A percentile compares a stretch with the other conserved stretches of the same genome.
Evolutionary conservation across 805 yeast genomes (phyloP).

Genomic region (Wickerhamiella slavikovae): DNA sequence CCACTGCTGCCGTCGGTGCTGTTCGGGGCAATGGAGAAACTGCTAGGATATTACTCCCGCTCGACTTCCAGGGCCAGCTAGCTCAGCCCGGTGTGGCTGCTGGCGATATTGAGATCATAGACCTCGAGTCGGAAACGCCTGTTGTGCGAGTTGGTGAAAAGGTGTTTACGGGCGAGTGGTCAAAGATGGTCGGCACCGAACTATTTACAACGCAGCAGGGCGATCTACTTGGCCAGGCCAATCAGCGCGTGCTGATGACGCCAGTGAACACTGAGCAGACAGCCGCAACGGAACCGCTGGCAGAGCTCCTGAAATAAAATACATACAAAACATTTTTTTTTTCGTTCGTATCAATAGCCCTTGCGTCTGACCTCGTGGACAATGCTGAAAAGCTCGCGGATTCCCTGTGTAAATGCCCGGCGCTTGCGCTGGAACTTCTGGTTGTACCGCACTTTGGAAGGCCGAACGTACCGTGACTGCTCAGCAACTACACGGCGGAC

Average conservation of each 20-base stretch:
- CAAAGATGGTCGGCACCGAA: conserved; percentile 59
- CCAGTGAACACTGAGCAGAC: conserved; percentile 7
- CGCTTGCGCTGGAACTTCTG: conserved; percentile 14
- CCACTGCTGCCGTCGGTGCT: background rate
- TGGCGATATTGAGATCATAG: conserved; percentile 29
- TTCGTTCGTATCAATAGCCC: conserved; percentile 6
- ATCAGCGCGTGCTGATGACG: conserved; percentile 12
- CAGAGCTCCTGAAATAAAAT: no score
- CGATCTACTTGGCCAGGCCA: conserved; percentile 13
- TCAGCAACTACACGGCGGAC: conserved; percentile 12
- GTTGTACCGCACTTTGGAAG: conserved; percentile 16
- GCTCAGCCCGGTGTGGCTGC: conserved; percentile 20
- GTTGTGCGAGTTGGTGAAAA: conserved; percentile 35
- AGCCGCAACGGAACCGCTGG: no score
- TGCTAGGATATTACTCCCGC: conserved; percentile 28
- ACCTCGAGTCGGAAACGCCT: conserved; percentile 34
- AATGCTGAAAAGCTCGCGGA: conserved; percentile 16
- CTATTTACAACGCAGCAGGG: conserved; percentile 18
- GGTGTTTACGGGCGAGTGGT: conserved; percentile 60
- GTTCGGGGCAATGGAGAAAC: background rate
- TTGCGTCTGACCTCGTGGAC: conserved; percentile 15
- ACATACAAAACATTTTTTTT: no score
- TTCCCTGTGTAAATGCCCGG: conserved; percentile 16
- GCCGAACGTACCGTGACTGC: conserved; percentile 17
- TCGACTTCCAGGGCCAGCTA: conserved; percentile 22